Conservation (phyloP, 1,139 yeast genomes). For the Yamadazyma spencermartinsiae region DNA sequence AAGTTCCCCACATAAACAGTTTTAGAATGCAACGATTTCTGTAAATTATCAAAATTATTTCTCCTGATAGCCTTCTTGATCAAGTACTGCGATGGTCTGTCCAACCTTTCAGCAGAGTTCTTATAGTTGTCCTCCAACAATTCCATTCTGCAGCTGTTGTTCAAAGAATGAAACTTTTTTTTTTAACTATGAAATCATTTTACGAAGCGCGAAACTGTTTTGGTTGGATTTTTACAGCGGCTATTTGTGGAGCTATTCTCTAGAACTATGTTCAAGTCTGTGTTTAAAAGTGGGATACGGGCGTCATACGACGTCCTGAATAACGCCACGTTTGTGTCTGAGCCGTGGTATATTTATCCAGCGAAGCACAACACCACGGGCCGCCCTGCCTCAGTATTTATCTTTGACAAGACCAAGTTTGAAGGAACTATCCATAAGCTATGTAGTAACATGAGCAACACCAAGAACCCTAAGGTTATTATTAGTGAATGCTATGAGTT, state of each 20-base stretch:
- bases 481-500: slow-evolving; percentile 43
- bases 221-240: too few species aligned
- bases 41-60: slow-evolving; percentile 57
- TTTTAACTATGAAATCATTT: too few species aligned
- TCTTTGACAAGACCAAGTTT: slow-evolving; percentile 79
- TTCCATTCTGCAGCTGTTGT: slow-evolving; percentile 32
- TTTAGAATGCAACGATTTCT: slow-evolving; percentile 60
- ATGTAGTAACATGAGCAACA: slow-evolving; percentile 45
- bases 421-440: slow-evolving; percentile 56
- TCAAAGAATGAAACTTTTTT: too few species aligned
- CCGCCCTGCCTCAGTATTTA: slow-evolving; percentile 73
- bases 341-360: slow-evolving; percentile 85
- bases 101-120: slow-evolving; percentile 63
- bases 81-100: slow-evolving; percentile 75
- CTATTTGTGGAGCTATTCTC: too few species aligned
- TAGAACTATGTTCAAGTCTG: slow-evolving; percentile 31
- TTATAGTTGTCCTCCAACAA: slow-evolving; percentile 57
- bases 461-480: slow-evolving; percentile 39
- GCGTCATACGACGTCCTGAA: slow-evolving; percentile 72
- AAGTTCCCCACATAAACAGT: slow-evolving; percentile 86
- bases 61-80: slow-evolving; percentile 68
- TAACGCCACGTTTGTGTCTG: slow-evolving; percentile 71
- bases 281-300: slow-evolving; percentile 65
- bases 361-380: slow-evolving; percentile 69
- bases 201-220: too few species aligned